Percentiles rank a stretch among this genome's conserved stretches.
phyloP scores from a whole-genome alignment of 179 eudicot genomes.

The Patellifolia procumbens region DNA sequence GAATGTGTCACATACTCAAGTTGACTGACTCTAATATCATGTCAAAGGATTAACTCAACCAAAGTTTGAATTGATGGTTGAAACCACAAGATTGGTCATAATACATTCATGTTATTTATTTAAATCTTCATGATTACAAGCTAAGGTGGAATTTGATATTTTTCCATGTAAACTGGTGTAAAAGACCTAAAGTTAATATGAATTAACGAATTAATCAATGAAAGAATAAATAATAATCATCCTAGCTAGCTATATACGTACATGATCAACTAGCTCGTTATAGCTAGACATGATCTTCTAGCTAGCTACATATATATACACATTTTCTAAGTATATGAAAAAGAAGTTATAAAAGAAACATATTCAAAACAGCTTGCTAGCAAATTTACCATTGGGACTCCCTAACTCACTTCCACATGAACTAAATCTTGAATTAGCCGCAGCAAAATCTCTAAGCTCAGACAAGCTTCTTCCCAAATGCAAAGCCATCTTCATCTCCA shows the following conservation, averaged over 20 bases:
- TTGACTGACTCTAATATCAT: too few species aligned
- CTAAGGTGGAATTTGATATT: background rate
- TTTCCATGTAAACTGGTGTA: background rate
- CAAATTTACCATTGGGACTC: constrained; percentile 30
- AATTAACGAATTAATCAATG: background rate
- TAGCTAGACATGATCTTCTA: background rate
- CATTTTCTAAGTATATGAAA: background rate
- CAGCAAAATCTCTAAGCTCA: constrained; percentile 53
- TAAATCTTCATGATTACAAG: background rate
- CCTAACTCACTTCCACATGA: constrained; percentile 13
- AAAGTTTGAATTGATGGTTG: too few species aligned
- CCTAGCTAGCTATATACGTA: background rate
- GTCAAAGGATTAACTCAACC: too few species aligned
- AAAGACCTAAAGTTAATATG: background rate
- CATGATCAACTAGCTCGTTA: background rate
- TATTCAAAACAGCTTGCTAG: constrained; percentile 36
- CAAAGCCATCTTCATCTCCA: constrained; percentile 69
- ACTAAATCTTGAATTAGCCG: constrained; percentile 17
- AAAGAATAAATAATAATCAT: background rate
- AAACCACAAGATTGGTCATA: too few species aligned
- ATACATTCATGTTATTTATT: background rate
- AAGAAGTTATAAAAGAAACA: background rate
- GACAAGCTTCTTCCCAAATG: constrained; percentile 65
- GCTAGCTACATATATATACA: background rate
- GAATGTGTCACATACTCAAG: too few species aligned